Evolutionary conservation across 2,329 filamentous ascomycete genomes (phyloP).

Genomic region (Endocalyx cinctus): DNA sequence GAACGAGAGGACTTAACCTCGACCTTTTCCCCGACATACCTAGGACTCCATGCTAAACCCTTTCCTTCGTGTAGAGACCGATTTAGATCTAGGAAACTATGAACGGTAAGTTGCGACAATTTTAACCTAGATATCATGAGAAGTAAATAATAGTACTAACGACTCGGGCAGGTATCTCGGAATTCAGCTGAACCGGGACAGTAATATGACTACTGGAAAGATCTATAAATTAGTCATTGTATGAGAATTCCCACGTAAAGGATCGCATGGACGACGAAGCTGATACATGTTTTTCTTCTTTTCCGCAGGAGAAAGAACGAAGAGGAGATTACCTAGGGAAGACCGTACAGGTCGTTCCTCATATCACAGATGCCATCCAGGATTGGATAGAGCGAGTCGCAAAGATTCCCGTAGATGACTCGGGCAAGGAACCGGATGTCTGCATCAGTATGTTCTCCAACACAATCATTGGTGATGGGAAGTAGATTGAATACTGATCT

Average conservation of each 20-base stretch:
- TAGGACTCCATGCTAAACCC: conserved; percentile 1
- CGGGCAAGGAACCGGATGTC: conserved; percentile 77
- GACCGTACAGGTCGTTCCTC: conserved; percentile 87
- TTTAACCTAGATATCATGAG: too few relatives aligned
- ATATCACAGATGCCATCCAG: conserved; percentile 87
- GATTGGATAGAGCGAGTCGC: conserved; percentile 89
- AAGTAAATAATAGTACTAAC: too few relatives aligned
- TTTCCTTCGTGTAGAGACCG: conserved; percentile 27
- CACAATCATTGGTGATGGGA: too few relatives aligned
- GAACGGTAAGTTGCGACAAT: too few relatives aligned
- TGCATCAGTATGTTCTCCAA: conserved; percentile 75
- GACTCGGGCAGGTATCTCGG: too few relatives aligned
- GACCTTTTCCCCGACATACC: conserved; percentile 16
- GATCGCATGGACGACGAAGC: too few relatives aligned
- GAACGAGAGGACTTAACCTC: too few relatives aligned
- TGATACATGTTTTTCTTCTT: too few relatives aligned
- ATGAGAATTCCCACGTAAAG: background rate
- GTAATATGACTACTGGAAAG: conserved; percentile 97
- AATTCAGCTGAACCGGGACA: conserved; percentile 75
- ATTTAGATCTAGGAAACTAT: conserved; percentile 55
- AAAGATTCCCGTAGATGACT: conserved; percentile 80
- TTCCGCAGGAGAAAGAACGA: conserved; percentile 62
- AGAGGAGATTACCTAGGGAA: conserved; percentile 76
- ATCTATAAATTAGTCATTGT: conserved; percentile 82
- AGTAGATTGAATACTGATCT: too few relatives aligned